Percentiles rank a stretch among this genome's conserved stretches.
Conservation (phyloP, 1,284 basidiomycete species). For the Wolfiporia cocos region DNA sequence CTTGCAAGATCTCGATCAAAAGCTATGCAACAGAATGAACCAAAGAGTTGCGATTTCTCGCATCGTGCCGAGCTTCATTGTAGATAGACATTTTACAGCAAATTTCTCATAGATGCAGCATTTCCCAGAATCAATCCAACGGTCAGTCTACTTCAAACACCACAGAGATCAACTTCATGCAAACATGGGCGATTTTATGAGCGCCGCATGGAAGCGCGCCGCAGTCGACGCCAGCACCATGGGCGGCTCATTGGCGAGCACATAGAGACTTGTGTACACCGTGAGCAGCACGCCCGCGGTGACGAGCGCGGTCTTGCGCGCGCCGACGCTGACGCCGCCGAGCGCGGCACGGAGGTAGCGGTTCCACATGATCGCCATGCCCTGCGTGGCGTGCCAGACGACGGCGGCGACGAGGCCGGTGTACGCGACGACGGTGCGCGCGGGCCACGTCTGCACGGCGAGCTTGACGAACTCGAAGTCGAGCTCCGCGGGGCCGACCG, state of each 20-base stretch:
- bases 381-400: conserved; percentile 54
- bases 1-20: too few species aligned
- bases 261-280: conserved; percentile 46
- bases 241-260: conserved; percentile 50
- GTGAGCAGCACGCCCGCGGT: conserved; percentile 35
- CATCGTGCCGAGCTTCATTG: too few species aligned
- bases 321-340: conserved; percentile 5
- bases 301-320: conserved; percentile 24
- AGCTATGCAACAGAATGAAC: too few species aligned
- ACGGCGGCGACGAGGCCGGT: conserved; percentile 45
- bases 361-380: conserved; percentile 45
- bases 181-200: conserved; percentile 28
- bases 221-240: conserved; percentile 46
- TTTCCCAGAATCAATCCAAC: too few species aligned
- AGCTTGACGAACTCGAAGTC: conserved; percentile 73
- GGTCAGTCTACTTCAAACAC: too few species aligned
- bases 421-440: conserved; percentile 55
- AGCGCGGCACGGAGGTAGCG: conserved; percentile 29
- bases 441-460: conserved; percentile 54
- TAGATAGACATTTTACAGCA: too few species aligned
- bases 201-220: conserved; percentile 36
- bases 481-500: conserved; percentile 61
- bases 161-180: too few species aligned
- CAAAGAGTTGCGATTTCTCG: too few species aligned
- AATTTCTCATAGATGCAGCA: too few species aligned